These are phyloP conservation scores for Hysterangium stoloniferum DNA, from an alignment of 768 basidiomycete species.

Conservation along the genomic window DNA sequence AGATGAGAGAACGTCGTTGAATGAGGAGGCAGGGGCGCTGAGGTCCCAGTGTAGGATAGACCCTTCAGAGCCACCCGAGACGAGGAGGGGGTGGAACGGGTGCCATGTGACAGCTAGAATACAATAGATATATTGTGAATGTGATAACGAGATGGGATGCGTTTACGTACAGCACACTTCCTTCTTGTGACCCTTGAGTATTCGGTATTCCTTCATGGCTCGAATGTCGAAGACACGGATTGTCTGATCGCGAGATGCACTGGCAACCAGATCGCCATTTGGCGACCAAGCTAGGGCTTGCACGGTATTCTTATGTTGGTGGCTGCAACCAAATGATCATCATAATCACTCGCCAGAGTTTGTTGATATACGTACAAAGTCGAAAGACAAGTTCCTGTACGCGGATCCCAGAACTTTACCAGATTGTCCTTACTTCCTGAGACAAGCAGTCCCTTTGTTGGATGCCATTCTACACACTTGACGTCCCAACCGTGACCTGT, in stretches of 20 bases:
- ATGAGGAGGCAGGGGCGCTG: constrained; percentile 30
- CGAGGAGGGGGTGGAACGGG: constrained; percentile 84
- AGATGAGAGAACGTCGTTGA: constrained; percentile 21
- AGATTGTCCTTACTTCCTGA: constrained; percentile 97
- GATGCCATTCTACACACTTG: constrained; percentile 98
- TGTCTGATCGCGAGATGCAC: constrained; percentile 90
- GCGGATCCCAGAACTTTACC: constrained; percentile 99
- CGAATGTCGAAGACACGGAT: constrained; percentile 96
- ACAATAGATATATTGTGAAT: neutral
- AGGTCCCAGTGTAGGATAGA: constrained; percentile 93
- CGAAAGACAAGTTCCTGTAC: constrained; percentile 83
- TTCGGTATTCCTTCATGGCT: constrained; percentile 91
- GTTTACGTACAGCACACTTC: constrained; percentile 85
- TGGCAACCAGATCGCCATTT: constrained; percentile 88
- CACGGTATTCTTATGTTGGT: constrained; percentile 95
- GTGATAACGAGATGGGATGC: neutral
- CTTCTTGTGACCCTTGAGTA: constrained; percentile 94
- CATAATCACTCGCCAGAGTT: neutral
- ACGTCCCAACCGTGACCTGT: constrained; percentile 99
- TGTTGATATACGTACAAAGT: constrained; percentile 57
- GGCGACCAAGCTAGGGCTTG: constrained; percentile 92
- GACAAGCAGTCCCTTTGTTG: constrained; percentile 88
- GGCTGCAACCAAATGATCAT: constrained; percentile 37
- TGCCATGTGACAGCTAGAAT: constrained; percentile 86
- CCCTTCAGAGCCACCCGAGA: constrained; percentile 92